Base-by-base conservation (phyloP, 2,329 filamentous ascomycete species). In the Cordyceps farinosa region DNA sequence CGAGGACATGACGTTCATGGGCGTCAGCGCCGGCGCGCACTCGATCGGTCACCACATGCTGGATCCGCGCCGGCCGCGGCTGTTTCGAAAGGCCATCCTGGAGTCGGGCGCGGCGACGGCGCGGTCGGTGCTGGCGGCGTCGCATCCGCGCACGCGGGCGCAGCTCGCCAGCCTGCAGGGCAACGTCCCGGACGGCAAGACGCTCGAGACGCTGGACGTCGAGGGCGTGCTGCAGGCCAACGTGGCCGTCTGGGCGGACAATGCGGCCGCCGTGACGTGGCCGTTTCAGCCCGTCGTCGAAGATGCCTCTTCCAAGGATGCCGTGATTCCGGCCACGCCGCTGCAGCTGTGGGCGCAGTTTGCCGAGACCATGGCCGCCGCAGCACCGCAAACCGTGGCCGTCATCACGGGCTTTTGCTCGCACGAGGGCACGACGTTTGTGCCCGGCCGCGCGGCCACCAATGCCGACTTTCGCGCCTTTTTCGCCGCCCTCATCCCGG, bases 41-140 rank as follows among this genome's bases (percentile, higher is more conserved):
- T 87, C 85, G 83, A 83, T 90, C 66, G 88, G 88, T 3, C 88
- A 91, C 69, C 87, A 90, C 67, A 74, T 91, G 17, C 83, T 90
- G 65, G 76, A 77, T 53, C 71, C 75, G 2, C 36, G 52, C 30
- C 22, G 22, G 48, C 30, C n/a, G 0, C 79, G 77, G 29, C 79
- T 78, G 64, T 84, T 87, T 67, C 74, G 77, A 65, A 81, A 80
- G 67, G 82, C 79, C 32, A 84, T 87, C 60, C 76, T 86, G 42
- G 84, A 87, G 69, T 86, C 83, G 4, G 84, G 84, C 11, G 81
- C 78, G 0, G 71, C 84, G n/a, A 83, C 81, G 0, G 82, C 84
- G 15, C 80, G 85, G 32, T 80, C 82, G 8, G 79, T 86, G 11
- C 77, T 83, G 54, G 70, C 77, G 51, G 79, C 82, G 36, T 74